Conservation (phyloP, 345 rosid genomes). For the Salix udensis region DNA sequence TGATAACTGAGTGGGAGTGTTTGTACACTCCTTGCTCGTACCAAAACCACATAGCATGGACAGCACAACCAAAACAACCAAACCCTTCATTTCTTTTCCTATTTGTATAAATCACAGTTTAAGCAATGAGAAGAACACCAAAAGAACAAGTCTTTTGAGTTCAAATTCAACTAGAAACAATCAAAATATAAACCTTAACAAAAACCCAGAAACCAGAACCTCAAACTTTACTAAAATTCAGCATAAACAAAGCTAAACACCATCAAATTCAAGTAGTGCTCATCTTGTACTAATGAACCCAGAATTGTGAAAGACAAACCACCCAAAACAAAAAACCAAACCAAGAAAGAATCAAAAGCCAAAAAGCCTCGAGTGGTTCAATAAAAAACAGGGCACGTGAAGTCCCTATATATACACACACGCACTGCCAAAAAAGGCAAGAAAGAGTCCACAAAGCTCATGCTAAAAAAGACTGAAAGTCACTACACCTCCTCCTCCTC, state of each 20-base stretch:
- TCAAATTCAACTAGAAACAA: neutral
- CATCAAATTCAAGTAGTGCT: neutral
- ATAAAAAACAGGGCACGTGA: slow-evolving; percentile 21
- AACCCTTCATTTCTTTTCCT: slow-evolving; percentile 26
- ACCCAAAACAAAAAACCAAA: neutral
- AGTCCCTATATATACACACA: slow-evolving; percentile 17
- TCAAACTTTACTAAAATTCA: neutral
- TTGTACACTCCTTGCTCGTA: slow-evolving; percentile 80
- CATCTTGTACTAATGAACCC: neutral
- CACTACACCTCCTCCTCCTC: neutral
- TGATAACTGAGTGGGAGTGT: slow-evolving; percentile 47
- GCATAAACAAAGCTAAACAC: neutral
- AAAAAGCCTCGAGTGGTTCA: neutral
- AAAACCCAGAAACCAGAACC: slow-evolving; percentile 22
- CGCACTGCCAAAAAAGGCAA: neutral
- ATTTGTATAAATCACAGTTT: too few species aligned
- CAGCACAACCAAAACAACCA: slow-evolving; percentile 16
- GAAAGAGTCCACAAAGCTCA: neutral
- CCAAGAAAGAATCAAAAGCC: neutral
- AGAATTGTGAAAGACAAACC: neutral
- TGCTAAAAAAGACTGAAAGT: neutral
- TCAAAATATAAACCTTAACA: slow-evolving; percentile 5
- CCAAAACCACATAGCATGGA: slow-evolving; percentile 24
- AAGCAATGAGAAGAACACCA: neutral
- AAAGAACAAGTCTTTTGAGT: neutral